Evolutionary conservation across 2,329 filamentous ascomycete species (phyloP), one percentile per base, ranked within the genome.

Genomic region (Microcyclosporella mali): DNA sequence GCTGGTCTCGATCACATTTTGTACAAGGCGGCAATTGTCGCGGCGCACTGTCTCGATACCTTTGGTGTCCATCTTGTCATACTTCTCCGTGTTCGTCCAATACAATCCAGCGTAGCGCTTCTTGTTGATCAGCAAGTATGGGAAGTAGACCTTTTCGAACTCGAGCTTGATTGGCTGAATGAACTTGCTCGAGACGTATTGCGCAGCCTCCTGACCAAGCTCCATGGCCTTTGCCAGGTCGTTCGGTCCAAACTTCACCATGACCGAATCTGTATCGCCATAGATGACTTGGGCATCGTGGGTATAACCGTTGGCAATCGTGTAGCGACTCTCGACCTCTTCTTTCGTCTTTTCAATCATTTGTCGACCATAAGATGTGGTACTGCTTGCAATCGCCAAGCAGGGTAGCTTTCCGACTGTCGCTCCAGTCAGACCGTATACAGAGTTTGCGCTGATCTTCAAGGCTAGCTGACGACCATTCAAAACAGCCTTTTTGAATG

Each of bases 61-160:
- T 66, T 98, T 98, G 47, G 88, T 97, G 67, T 98, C 92, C 94
- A 98, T 98, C 74, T 97, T 98, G 76, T 98, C 94, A 65, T 85
- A 92, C 67, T 95, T 95, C 32, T 90, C 79, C 0, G 90, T 80
- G 53, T 85, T 92, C 4, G 92, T 98, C 89, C 89, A 98, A 70
- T 88, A 97, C 25, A 98, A 69, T n/a, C 92, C 92, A 7, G 92
- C 92, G 60, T 98, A 98, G 51, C 92, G 85, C 73, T 98, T 98
- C 74, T 98, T 98, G 80, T 98, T 98, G 80, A 98, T 98, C 39
- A 98, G 76, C 27, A 98, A 75, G 63, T 98, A 98, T 1, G 92
- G 92, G 64, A 85, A 98, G 68, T 98, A 98, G 1, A 98, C 90
- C 69, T 98, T 98, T 66, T 98, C 92, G 67, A 98, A 98, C 66